Evolutionary conservation across 345 rosid genomes (phyloP), one percentile per base, ranked within the genome.

Genomic region (Physaria fendleri): DNA sequence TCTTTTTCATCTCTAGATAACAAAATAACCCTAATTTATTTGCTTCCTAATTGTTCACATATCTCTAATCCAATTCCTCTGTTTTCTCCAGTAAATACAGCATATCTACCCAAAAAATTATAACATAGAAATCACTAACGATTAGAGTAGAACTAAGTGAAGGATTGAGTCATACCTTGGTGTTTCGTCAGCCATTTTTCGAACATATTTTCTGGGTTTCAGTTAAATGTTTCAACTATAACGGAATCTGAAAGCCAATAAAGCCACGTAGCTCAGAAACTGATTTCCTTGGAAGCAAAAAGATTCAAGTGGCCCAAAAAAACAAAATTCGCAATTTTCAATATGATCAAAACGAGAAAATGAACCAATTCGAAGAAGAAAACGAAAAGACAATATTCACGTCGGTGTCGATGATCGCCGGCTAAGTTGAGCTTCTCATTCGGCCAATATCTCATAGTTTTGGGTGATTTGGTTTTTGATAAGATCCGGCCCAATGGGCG

Each of bases 41-140:
- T 40, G 0, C 34, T 62, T 3, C 64, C 78, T 46, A 75, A 64
- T 29, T 72, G 79, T 66, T 59, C 69, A 21, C 76, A 66, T 8
- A 75, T 70, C 37, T 68, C 79, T 1, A 69, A 65, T 8, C 81
- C 84, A n/a, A 80, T 72, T 10, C 81, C 84, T 61, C 68, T 75
- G 57, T 75, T 80, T 48, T 62, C 74, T 20, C 81, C 84, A 27
- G 79, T 76, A 20, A 74, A 79, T 8, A 79, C 64, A 24, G 77
- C 79, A 44, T 16, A 69, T 44, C 73, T 69, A n/a, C n/a, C n/a
- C n/a, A n/a, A n/a, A n/a, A n/a, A n/a, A n/a, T n/a, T n/a, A n/a
- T n/a, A n/a, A n/a, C n/a, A n/a, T n/a, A n/a, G n/a, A n/a, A n/a
- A n/a, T n/a, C n/a, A n/a, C n/a, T n/a, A n/a, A n/a, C n/a, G n/a